phyloP scores from a whole-genome alignment of 192 early-diverging fungal species.

The Gonapodya prolifera region DNA sequence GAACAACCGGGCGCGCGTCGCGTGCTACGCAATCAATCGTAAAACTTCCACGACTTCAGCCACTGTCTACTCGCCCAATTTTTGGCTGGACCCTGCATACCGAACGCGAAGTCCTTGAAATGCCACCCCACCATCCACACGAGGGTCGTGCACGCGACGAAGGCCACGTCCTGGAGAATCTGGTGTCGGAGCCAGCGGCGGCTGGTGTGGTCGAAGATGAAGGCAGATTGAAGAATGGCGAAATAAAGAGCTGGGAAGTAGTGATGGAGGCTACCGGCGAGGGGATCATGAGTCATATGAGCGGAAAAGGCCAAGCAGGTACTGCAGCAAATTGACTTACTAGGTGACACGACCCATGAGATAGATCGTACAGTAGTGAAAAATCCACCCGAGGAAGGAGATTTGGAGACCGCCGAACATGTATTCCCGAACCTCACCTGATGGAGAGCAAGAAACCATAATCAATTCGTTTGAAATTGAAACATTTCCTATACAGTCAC shows the following conservation, averaged over 20 bases:
- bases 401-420: conserved; percentile 48
- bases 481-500: not conserved
- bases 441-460: too few species aligned
- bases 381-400: conserved; percentile 73
- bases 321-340: conserved; percentile 11
- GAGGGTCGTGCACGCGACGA: too few species aligned
- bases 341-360: conserved; percentile 96
- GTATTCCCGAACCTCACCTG: not conserved
- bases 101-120: conserved; percentile 74
- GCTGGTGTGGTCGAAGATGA: conserved; percentile 58
- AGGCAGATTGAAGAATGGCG: conserved; percentile 65
- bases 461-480: not conserved
- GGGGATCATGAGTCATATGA: not conserved
- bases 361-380: conserved; percentile 90
- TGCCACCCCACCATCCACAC: conserved; percentile 30
- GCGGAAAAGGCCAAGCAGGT: not conserved
- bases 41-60: conserved; percentile 69
- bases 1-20: too few species aligned
- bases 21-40: conserved; percentile 57
- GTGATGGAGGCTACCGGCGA: conserved; percentile 60
- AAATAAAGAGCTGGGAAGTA: conserved; percentile 96
- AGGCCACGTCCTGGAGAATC: conserved; percentile 28
- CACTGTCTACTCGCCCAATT: conserved; percentile 49
- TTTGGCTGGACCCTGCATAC: conserved; percentile 53
- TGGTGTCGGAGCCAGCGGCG: conserved; percentile 9